Evolutionary conservation across 164 flowering plant genomes (phyloP), one percentile per base, ranked within the genome.

Genomic region (Brasenia schreberi): DNA sequence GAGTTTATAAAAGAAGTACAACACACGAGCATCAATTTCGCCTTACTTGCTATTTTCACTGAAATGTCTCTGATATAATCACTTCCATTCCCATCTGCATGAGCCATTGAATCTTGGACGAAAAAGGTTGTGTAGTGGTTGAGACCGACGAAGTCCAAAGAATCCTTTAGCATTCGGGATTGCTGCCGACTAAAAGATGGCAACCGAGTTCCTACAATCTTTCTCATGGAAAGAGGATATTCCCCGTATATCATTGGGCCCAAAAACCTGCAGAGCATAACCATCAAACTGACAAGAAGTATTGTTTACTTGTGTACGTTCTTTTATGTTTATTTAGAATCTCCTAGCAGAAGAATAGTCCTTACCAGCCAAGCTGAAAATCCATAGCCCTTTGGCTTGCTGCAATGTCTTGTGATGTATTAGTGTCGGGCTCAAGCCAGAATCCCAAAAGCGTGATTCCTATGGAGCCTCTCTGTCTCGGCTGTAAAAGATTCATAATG

Each of bases 61-160:
- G 67, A 45, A 0, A 70, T 19, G 27, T 70, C 73, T 19, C 27
- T 33, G 5, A 61, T 19, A 43, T 70, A 70, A 42, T 65, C 69
- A 44, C 59, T 65, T 45, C 33, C 59, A 52, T 49, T n/a, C 45
- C 52, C 33, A 42, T 65, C 64, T 4, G 5, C 44, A 61, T 61
- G 18, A 27, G n/a, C n/a, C 18, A 67, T 53, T 7, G 23, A 61
- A 39, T 62, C 67, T 60, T 61, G 43, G 5, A 70, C 43, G 62
- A 60, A 66, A 44, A 66, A 5, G 44, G 49, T 45, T 5, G 33
- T 3, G 44, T 70, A 70, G 18, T 70, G 73, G 62, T 70, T 70
- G n/a, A 70, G 56, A 33, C 73, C 73, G 33, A 70, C 33, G 60
- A 70, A 70, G 52, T 70, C 73, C 60, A 70, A 65, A 33, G 73